Evolutionary conservation across 768 basidiomycete genomes (phyloP).

Genomic region (Mycena polygramma): DNA sequence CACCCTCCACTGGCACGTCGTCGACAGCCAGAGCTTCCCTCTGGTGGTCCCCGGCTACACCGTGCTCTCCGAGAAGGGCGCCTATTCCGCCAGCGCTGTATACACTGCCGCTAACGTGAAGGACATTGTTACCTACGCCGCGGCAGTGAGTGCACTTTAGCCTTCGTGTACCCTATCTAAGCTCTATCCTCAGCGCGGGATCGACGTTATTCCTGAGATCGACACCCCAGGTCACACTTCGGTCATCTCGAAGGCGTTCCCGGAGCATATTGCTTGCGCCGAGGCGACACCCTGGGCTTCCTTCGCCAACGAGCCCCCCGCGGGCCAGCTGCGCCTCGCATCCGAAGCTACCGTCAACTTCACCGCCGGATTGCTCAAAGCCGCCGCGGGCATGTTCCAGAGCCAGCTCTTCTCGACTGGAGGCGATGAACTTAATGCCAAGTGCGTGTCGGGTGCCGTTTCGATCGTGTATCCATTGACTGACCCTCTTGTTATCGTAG

Average conservation of each 20-base stretch:
- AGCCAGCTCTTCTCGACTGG: conserved; percentile 68
- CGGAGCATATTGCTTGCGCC: conserved; percentile 70
- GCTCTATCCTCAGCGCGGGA: conserved; percentile 56
- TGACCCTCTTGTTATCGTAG: background rate
- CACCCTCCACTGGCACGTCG: conserved; percentile 88
- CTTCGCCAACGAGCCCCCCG: conserved; percentile 71
- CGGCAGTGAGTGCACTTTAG: conserved; percentile 61
- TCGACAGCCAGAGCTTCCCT: conserved; percentile 87
- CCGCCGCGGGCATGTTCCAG: conserved; percentile 53
- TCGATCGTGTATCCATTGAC: background rate
- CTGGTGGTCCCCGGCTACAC: conserved; percentile 72
- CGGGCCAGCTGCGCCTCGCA: conserved; percentile 73
- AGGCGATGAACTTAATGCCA: conserved; percentile 71
- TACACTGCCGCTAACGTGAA: conserved; percentile 72
- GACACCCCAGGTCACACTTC: conserved; percentile 74
- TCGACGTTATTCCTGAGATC: conserved; percentile 71
- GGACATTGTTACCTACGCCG: conserved; percentile 76
- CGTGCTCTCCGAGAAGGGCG: conserved; percentile 71
- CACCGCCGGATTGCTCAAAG: conserved; percentile 55
- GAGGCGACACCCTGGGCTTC: conserved; percentile 55
- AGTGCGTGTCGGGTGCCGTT: conserved; percentile 36
- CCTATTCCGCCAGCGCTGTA: conserved; percentile 68
- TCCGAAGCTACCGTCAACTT: conserved; percentile 59
- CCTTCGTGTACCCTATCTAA: conserved; percentile 7
- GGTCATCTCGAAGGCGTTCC: conserved; percentile 61